Conservation (phyloP, 2,329 filamentous ascomycete genomes). For the Claviceps paspali region DNA sequence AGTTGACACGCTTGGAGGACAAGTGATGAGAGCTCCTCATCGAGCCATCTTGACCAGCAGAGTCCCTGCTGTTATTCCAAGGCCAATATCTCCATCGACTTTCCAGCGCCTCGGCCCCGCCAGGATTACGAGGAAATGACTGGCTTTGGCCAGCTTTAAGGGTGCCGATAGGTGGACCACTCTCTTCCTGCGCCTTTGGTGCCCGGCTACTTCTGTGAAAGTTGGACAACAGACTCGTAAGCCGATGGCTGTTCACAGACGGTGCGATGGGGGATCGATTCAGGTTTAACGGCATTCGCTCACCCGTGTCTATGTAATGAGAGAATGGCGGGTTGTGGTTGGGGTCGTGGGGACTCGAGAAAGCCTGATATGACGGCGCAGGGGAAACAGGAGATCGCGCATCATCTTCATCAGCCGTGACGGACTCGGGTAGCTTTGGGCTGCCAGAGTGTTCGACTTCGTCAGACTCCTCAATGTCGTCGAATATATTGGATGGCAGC, state of each 20-base stretch:
- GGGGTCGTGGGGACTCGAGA: conserved; percentile 48
- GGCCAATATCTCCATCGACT: conserved; percentile 40
- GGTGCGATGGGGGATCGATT: conserved; percentile 25
- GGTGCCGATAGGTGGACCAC: conserved; percentile 49
- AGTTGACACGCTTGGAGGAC: conserved; percentile 27
- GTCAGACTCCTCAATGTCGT: conserved; percentile 40
- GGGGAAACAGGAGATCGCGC: conserved; percentile 48
- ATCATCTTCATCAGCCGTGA: conserved; percentile 22
- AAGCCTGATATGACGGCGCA: conserved; percentile 36
- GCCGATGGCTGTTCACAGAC: conserved; percentile 16
- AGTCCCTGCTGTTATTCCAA: conserved; percentile 45
- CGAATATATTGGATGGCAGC: conserved; percentile 51
- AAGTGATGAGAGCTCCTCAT: conserved; percentile 21
- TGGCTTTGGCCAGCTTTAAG: conserved; percentile 61
- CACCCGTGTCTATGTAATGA: conserved; percentile 30
- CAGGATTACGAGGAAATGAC: conserved; percentile 53
- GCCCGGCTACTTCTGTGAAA: conserved; percentile 45
- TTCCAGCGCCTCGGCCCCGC: conserved; percentile 35
- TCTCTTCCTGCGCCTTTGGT: conserved; percentile 33
- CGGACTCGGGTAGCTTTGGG: conserved; percentile 19
- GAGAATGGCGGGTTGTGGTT: conserved; percentile 42
- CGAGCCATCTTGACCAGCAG: conserved; percentile 27
- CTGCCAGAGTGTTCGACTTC: conserved; percentile 26
- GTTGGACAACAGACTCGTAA: conserved; percentile 41
- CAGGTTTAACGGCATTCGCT: conserved; percentile 25